Percentiles rank a stretch among this genome's conserved stretches.
phyloP scores from a whole-genome alignment of 2,329 filamentous ascomycete species.

The Xylariaceae sp. region DNA sequence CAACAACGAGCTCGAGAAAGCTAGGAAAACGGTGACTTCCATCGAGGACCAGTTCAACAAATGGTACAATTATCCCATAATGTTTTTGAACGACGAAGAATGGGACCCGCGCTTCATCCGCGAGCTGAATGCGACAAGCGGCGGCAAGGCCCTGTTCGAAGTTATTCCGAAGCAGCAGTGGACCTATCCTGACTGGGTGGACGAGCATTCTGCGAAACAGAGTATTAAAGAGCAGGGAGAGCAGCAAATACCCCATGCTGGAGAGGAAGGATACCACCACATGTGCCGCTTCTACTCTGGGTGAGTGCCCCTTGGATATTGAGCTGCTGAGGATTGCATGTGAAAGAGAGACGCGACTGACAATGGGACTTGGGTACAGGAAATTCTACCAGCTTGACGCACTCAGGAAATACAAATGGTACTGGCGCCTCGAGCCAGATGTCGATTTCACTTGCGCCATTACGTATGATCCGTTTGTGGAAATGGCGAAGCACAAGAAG shows the following conservation, averaged over 20 bases:
- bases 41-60: slow-evolving; percentile 42
- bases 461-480: slow-evolving; percentile 43
- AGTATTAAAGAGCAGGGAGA: slow-evolving; percentile 31
- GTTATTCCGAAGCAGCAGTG: slow-evolving; percentile 36
- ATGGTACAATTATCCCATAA: slow-evolving; percentile 42
- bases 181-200: slow-evolving; percentile 35
- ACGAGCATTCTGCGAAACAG: slow-evolving; percentile 25
- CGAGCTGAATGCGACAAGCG: slow-evolving; percentile 31
- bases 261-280: slow-evolving; percentile 37
- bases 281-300: slow-evolving; percentile 42
- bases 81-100: slow-evolving; percentile 43
- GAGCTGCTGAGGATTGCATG: not conserved
- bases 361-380: slow-evolving; percentile 15
- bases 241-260: slow-evolving; percentile 32
- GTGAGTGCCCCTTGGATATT: slow-evolving; percentile 22
- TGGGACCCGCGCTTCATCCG: slow-evolving; percentile 36
- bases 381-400: slow-evolving; percentile 40
- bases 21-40: slow-evolving; percentile 34
- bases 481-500: slow-evolving; percentile 40
- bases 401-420: slow-evolving; percentile 40
- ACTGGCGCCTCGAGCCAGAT: slow-evolving; percentile 42
- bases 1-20: slow-evolving; percentile 37
- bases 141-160: slow-evolving; percentile 37
- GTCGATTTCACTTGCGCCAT: slow-evolving; percentile 41
- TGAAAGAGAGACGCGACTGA: not conserved